Evolutionary conservation across 2,329 filamentous ascomycete genomes (phyloP).

Genomic region (Pestalotiopsis sp.): DNA sequence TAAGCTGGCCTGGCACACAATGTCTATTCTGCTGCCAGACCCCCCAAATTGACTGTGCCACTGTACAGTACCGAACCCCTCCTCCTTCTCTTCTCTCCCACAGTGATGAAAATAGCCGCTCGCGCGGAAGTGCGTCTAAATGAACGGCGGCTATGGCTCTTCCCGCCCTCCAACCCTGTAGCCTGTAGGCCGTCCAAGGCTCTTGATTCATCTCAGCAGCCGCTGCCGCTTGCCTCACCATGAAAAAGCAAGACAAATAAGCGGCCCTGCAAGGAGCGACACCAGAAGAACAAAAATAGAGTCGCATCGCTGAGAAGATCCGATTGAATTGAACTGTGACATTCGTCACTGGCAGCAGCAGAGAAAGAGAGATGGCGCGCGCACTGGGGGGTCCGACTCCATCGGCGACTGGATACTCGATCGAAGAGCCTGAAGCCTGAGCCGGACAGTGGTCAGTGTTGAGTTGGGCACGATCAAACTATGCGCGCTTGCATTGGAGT

Average conservation of each 20-base stretch:
- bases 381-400: background rate
- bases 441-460: background rate
- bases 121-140: conserved; percentile 4
- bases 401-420: background rate
- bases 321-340: background rate
- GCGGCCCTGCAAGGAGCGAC: background rate
- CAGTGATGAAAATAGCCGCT: background rate
- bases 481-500: background rate
- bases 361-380: background rate
- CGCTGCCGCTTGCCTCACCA: conserved; percentile 17
- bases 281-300: conserved; percentile 1
- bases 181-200: background rate
- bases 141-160: conserved; percentile 11
- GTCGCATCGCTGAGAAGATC: background rate
- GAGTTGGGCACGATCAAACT: background rate
- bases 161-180: conserved; percentile 12
- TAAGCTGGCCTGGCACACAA: background rate
- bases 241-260: background rate
- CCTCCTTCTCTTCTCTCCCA: background rate
- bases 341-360: background rate
- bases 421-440: background rate
- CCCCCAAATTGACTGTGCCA: background rate
- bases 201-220: background rate
- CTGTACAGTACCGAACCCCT: background rate
- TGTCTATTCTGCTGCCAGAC: background rate